These are phyloP conservation scores for Geranium incanum DNA, from an alignment of 441 rosid species.

Conservation along the genomic window DNA sequence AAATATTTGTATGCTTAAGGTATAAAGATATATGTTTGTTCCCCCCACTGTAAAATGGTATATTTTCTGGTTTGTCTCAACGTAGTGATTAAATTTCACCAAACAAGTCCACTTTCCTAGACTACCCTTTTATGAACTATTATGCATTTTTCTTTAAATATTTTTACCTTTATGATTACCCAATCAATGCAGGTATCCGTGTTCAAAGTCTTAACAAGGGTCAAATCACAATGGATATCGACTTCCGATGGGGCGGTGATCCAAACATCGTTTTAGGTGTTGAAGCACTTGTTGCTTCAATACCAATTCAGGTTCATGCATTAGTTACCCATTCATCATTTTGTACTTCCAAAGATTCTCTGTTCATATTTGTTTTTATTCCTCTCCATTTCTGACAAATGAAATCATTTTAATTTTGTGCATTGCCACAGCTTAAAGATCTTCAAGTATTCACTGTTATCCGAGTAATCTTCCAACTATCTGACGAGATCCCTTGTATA, in stretches of 20 bases:
- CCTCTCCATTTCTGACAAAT: constrained; percentile 2
- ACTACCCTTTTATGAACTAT: too few relatives aligned
- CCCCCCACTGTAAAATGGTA: too few relatives aligned
- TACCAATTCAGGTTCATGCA: constrained; percentile 77
- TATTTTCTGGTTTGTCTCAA: too few relatives aligned
- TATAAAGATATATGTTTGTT: too few relatives aligned
- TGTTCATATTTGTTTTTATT: constrained; percentile 11
- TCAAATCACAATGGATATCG: constrained; percentile 90
- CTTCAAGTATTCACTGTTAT: constrained; percentile 89
- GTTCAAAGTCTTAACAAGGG: constrained; percentile 90
- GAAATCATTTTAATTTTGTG: background rate
- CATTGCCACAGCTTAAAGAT: constrained; percentile 71
- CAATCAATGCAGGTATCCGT: constrained; percentile 65
- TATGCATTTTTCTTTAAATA: background rate
- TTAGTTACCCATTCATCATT: background rate
- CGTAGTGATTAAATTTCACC: too few relatives aligned
- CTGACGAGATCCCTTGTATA: constrained; percentile 96
- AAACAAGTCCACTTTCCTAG: too few relatives aligned
- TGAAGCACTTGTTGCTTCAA: constrained; percentile 81
- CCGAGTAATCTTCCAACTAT: constrained; percentile 89
- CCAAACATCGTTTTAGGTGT: constrained; percentile 85
- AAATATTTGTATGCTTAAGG: too few relatives aligned
- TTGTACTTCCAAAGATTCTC: background rate
- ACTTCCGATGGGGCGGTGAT: constrained; percentile 97
- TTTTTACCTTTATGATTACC: constrained; percentile 6